These are phyloP conservation scores for Pseudocercospora vitis DNA, from an alignment of 2,329 filamentous ascomycete species.

Conservation along the genomic window DNA sequence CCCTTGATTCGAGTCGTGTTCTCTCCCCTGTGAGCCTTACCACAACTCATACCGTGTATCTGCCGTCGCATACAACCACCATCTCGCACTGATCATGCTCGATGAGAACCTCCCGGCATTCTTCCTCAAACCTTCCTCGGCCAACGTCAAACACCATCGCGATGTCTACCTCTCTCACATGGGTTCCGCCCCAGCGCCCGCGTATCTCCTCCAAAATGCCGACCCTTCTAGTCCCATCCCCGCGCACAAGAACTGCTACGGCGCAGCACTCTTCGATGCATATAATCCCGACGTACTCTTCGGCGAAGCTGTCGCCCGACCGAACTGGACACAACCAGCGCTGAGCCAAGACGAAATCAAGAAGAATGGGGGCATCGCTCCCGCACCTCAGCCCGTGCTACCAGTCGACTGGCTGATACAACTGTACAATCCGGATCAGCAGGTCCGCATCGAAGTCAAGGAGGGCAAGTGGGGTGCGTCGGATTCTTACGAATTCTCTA, in stretches of 20 bases:
- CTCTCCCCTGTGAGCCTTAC: background rate
- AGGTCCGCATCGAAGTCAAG: constrained; percentile 68
- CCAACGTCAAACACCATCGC: constrained; percentile 53
- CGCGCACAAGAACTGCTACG: constrained; percentile 78
- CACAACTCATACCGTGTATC: background rate
- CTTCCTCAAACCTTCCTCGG: constrained; percentile 57
- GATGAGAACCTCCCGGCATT: constrained; percentile 70
- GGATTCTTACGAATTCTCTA: constrained; percentile 86
- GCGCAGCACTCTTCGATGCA: constrained; percentile 79
- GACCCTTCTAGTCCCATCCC: constrained; percentile 63
- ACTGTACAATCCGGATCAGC: constrained; percentile 91
- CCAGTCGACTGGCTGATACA: constrained; percentile 80
- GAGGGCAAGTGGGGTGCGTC: constrained; percentile 77
- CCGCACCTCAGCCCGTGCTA: constrained; percentile 68
- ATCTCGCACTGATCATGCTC: too few species aligned
- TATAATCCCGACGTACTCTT: constrained; percentile 79
- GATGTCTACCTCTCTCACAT: constrained; percentile 63
- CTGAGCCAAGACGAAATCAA: constrained; percentile 80
- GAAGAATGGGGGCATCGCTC: constrained; percentile 63
- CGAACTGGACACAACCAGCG: constrained; percentile 80
- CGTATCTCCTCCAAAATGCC: constrained; percentile 76
- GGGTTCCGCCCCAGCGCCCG: constrained; percentile 75
- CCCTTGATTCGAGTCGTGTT: background rate
- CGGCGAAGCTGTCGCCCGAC: constrained; percentile 79
- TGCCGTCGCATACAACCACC: background rate